Base-by-base conservation (phyloP, 129 eudicot genomes). In the Dittrichia graveolens region DNA sequence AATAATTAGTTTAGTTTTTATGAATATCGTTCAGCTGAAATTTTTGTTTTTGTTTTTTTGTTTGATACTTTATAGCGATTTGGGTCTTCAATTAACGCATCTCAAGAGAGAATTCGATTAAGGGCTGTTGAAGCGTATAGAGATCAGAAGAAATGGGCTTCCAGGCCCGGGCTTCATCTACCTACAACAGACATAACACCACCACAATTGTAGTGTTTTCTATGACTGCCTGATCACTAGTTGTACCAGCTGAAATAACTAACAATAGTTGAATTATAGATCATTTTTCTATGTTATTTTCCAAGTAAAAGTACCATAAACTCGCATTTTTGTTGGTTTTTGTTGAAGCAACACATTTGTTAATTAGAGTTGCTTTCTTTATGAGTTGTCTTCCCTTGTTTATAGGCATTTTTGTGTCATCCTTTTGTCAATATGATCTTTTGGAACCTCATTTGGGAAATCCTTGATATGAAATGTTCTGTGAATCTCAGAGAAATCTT, bases 61-160 rank as follows among this genome's bases (percentile, higher is more conserved):
- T 49, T 63, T 19, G 5, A 15, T 75, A 59, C 0, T 68, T 56
- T 74, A 53, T 73, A 91, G 97, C 83, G 74, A 72, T 76, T 71
- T 56, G 90, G 79, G 86, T 77, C 82, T 54, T 31, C 75, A 19
- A 67, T 74, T 39, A 87, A 85, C 57, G 96, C 98, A 16, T 93
- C 92, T n/a, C 78, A 81, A 47, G 98, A 93, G 80, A 89, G 98
- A 80, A 91, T 89, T 45, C 90, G 98, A 5, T 66, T 93, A 59
- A 85, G 84, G 79, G 87, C 96, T 44, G 85, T 89, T 16, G 96
- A 89, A 65, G 88, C 88, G 41, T 93, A 93, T 81, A 82, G 98
- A 61, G 83, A 80, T 34, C 85, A 83, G 37, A 93, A 85, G 80
- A 88, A 85, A 73, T 92, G 96, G 98, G 79, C 84, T 24, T 85